Conservation (phyloP, 2,329 filamentous ascomycete genomes). For the Colletotrichum sansevieriae region DNA sequence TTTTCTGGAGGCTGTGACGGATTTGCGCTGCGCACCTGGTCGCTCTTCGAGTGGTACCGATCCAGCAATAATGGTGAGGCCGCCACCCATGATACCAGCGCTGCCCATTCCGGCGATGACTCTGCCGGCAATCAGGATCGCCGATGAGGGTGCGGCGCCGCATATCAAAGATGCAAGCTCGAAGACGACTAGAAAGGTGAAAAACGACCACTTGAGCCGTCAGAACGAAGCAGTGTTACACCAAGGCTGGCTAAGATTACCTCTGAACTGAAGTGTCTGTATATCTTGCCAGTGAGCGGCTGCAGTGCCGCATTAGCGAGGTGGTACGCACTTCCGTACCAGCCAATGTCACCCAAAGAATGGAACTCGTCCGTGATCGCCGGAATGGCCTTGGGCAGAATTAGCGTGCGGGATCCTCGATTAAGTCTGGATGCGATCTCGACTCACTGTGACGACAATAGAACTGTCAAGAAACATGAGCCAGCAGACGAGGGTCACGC, state of each 20-base stretch:
- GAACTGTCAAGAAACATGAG: conserved; percentile 48
- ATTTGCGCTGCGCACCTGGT: conserved; percentile 44
- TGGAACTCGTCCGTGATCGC: conserved; percentile 52
- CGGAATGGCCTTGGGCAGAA: conserved; percentile 47
- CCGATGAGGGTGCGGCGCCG: conserved; percentile 57
- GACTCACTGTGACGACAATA: conserved; percentile 54
- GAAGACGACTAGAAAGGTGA: conserved; percentile 49
- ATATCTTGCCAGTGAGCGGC: conserved; percentile 48
- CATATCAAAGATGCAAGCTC: conserved; percentile 62
- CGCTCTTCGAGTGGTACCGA: conserved; percentile 48
- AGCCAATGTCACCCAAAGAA: conserved; percentile 58
- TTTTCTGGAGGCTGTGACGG: too few relatives aligned
- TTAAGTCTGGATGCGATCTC: too few relatives aligned
- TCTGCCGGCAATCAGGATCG: conserved; percentile 63
- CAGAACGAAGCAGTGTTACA: conserved; percentile 44
- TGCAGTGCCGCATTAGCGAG: conserved; percentile 48
- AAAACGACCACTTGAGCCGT: conserved; percentile 49
- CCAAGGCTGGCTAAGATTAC: conserved; percentile 45
- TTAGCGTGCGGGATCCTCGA: neutral
- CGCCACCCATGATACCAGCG: conserved; percentile 57
- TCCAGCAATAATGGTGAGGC: conserved; percentile 50
- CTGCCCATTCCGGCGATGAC: conserved; percentile 62
- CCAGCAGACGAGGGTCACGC: conserved; percentile 43
- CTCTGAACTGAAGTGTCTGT: conserved; percentile 53
- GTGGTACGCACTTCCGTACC: conserved; percentile 58